phyloP scores from a whole-genome alignment of 139 green algal species.

The Trebouxia sp. region DNA sequence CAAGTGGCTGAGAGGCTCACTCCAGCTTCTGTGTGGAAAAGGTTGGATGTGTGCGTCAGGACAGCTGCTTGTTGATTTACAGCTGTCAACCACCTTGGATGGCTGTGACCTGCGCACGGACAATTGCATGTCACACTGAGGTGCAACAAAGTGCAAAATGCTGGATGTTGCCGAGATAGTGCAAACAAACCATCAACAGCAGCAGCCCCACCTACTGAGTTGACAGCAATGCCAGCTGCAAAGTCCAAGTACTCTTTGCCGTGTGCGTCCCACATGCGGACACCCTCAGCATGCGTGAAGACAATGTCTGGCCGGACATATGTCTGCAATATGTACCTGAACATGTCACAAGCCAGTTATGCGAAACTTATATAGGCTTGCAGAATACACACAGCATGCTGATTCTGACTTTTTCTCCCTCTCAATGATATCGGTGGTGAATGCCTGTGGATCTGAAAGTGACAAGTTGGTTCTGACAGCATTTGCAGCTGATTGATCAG shows the following conservation, averaged over 20 bases:
- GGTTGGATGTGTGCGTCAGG: conserved; percentile 92
- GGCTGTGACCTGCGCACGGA: conserved; percentile 66
- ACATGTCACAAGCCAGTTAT: too few species aligned
- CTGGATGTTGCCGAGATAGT: background rate
- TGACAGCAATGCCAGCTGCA: conserved; percentile 96
- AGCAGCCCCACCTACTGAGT: conserved; percentile 76
- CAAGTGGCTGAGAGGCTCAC: background rate
- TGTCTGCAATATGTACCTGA: conserved; percentile 85
- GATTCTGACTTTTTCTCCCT: conserved; percentile 42
- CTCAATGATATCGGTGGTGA: conserved; percentile 37
- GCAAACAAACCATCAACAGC: too few species aligned
- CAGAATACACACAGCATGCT: background rate
- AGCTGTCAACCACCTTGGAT: conserved; percentile 83
- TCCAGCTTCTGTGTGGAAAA: conserved; percentile 87
- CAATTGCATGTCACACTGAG: background rate
- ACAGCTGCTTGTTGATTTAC: conserved; percentile 80
- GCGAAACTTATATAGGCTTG: too few species aligned
- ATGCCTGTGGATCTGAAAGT: background rate
- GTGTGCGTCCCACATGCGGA: conserved; percentile 78
- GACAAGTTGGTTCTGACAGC: background rate
- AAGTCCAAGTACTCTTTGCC: conserved; percentile 96
- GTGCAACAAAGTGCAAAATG: too few species aligned
- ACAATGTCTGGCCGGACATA: conserved; percentile 83
- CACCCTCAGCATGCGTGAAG: conserved; percentile 79
- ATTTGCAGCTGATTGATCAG: background rate